Evolutionary conservation across 2,329 filamentous ascomycete genomes (phyloP), one percentile per base, ranked within the genome.

Genomic region (Gnomoniopsis smithogilvyi): DNA sequence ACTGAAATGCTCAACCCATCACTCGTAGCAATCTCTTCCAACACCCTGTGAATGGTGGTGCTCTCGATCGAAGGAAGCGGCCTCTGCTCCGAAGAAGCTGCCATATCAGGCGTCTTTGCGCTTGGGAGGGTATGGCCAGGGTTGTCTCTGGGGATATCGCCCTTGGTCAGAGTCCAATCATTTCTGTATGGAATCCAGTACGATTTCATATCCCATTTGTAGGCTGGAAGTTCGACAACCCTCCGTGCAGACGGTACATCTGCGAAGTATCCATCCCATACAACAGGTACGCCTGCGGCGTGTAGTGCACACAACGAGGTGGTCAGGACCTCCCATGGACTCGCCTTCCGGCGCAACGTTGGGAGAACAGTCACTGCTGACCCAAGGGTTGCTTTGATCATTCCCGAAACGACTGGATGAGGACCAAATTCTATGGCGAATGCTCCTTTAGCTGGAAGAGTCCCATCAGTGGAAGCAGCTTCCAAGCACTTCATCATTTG

Each of bases 381-480:
- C 30, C 81, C 81, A 55, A 89, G 79, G 6, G 81, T 84, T 15
- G 83, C 80, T 74, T 87, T 88, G 63, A 91, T 80, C 80, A 92
- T 87, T 60, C 81, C 81, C 47, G 80, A 80, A 70, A 84, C 88
- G 19, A 91, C 82, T 0, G 88, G 87, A 66, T 91, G 86, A 36
- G 89, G 87, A n/a, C 89, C 89, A 63, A 92, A 75, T 69, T 92
- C 89, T 56, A 92, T 74, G 82, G 85, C 90, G 30, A 85, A 79
- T 6, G 86, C 88, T 73, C 85, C 84, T 62, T 85, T 83, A 63
- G 87, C 80, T 48, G 89, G 82, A 17, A 80, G 70, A 60, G n/a
- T n/a, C n/a, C 80, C 81, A 17, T 79, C 74, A 50, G 81, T 75
- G 66, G 85, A 80, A 10, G 84, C 86, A 43, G 77, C 77, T 12